These are phyloP conservation scores for Oryza officinalis DNA, from an alignment of 176 grass and related monocot species.

Conservation along the genomic window DNA sequence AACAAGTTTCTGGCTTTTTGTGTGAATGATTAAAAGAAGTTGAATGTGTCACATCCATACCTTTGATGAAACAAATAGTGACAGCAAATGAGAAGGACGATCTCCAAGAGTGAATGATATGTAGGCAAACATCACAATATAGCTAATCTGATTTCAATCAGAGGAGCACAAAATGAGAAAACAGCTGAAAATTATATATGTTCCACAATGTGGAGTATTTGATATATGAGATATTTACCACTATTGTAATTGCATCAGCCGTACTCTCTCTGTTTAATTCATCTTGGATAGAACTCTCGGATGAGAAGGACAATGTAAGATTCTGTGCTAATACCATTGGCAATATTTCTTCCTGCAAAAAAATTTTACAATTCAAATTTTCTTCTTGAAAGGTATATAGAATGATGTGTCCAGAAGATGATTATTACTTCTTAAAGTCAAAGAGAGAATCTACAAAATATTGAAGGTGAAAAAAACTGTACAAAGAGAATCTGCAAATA, in stretches of 20 bases:
- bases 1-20: not conserved
- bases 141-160: constrained; percentile 84
- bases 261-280: constrained; percentile 94
- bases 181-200: constrained; percentile 31
- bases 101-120: constrained; percentile 93
- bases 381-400: constrained; percentile 19
- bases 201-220: constrained; percentile 20
- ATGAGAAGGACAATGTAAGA: constrained; percentile 89
- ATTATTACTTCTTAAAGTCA: not conserved
- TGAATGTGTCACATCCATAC: constrained; percentile 43
- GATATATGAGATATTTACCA: constrained; percentile 57
- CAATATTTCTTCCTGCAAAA: constrained; percentile 79
- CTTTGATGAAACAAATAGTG: constrained; percentile 90
- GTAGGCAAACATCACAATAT: constrained; percentile 98
- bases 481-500: not conserved
- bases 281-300: constrained; percentile 91
- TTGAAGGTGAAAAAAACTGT: not conserved
- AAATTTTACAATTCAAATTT: constrained; percentile 11
- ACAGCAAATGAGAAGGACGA: constrained; percentile 50
- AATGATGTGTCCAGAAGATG: not conserved
- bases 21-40: constrained; percentile 3
- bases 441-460: constrained; percentile 30
- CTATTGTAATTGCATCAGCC: constrained; percentile 86
- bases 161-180: constrained; percentile 35
- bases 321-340: constrained; percentile 85